Evolutionary conservation across 139 green algal species (phyloP).

Genomic region (Tetradesmus lagerheimii): DNA sequence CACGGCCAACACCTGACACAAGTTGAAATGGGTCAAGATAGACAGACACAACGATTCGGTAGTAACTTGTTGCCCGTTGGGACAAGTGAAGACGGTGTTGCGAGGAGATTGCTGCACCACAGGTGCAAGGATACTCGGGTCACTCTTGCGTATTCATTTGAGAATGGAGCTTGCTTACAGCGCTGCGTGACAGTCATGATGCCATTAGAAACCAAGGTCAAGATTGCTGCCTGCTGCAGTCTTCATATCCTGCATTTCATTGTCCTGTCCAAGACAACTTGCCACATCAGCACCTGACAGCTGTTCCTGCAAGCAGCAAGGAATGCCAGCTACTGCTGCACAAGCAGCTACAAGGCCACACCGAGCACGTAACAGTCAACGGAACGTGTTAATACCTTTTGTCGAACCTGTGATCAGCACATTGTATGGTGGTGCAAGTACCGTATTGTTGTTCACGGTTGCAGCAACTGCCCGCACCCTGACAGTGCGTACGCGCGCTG

Average conservation of each 20-base stretch:
- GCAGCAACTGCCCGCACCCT: constrained; percentile 25
- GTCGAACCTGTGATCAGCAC: constrained; percentile 76
- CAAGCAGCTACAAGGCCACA: not conserved
- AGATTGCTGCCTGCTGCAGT: not conserved
- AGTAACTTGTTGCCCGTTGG: no score
- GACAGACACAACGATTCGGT: no score
- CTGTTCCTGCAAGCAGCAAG: not conserved
- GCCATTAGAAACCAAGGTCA: not conserved
- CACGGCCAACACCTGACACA: constrained; percentile 80
- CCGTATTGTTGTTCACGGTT: constrained; percentile 19
- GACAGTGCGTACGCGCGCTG: constrained; percentile 1
- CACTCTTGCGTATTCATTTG: no score
- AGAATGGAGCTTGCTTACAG: not conserved
- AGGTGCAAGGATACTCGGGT: not conserved
- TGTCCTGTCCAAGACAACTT: not conserved
- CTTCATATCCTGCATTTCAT: not conserved
- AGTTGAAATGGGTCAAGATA: no score
- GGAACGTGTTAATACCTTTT: constrained; percentile 55
- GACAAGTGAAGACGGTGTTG: no score
- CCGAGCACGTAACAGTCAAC: not conserved
- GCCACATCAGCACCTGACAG: not conserved
- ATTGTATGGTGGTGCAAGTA: constrained; percentile 64
- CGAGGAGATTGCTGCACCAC: not conserved
- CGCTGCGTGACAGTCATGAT: not conserved
- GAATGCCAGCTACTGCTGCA: not conserved